phyloP scores from a whole-genome alignment of 2,329 filamentous ascomycete species.

The Pseudogymnoascus pannorum region DNA sequence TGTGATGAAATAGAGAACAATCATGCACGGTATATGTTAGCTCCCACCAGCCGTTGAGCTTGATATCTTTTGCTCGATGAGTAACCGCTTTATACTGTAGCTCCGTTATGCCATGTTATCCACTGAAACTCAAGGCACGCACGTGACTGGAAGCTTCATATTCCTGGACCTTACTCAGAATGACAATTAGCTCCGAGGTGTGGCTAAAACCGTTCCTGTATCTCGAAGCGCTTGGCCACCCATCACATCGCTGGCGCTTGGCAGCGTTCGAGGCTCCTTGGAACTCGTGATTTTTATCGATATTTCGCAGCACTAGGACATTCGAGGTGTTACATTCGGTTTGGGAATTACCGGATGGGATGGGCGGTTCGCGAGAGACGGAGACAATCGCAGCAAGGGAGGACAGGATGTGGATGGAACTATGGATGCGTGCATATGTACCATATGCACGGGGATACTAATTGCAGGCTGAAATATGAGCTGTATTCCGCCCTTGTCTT shows the following conservation, averaged over 20 bases:
- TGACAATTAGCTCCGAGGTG: not conserved
- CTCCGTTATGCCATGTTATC: not conserved
- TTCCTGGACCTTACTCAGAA: not conserved
- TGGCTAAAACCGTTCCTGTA: not conserved
- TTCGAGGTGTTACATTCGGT: slow-evolving; percentile 1
- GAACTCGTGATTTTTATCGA: slow-evolving; percentile 4
- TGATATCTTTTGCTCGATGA: not conserved
- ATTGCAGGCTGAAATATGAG: not conserved
- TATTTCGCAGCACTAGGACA: not conserved
- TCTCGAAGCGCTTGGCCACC: not conserved
- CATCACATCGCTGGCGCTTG: not conserved
- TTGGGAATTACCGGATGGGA: slow-evolving; percentile 2
- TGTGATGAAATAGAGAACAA: not conserved
- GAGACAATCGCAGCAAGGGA: too few relatives aligned
- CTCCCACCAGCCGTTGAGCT: not conserved
- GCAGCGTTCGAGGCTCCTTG: not conserved
- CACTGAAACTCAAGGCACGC: not conserved
- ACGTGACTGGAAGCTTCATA: not conserved
- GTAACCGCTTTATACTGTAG: not conserved
- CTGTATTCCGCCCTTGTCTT: not conserved
- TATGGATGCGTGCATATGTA: not conserved
- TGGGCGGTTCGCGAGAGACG: not conserved
- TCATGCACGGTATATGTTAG: not conserved
- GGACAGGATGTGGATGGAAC: not conserved
- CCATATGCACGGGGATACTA: not conserved